Conservation (phyloP, 441 rosid species). For the Pelargonium fulgidum region DNA sequence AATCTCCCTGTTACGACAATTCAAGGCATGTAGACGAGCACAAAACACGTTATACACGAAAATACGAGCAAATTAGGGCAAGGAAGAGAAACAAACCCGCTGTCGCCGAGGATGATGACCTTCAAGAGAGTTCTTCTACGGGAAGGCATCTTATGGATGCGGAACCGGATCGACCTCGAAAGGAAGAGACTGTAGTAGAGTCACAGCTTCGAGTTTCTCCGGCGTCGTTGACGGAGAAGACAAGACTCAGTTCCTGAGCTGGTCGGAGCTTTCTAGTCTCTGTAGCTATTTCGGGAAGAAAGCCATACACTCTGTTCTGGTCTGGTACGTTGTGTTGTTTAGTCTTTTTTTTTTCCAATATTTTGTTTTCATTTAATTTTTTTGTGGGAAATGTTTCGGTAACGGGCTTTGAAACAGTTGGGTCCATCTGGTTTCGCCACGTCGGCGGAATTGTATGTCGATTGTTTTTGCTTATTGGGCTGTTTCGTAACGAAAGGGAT, state of each 20-base stretch:
- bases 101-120: constrained; percentile 86
- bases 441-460: not conserved
- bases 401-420: not conserved
- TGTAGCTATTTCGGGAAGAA: not conserved
- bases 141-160: constrained; percentile 42
- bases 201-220: not conserved
- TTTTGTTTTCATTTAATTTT: not conserved
- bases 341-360: too few species aligned
- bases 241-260: not conserved
- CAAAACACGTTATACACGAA: not conserved
- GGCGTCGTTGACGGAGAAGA: constrained; percentile 6
- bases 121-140: constrained; percentile 69
- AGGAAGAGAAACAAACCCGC: constrained; percentile 40
- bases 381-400: not conserved
- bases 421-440: not conserved
- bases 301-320: not conserved
- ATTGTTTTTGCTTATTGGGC: not conserved
- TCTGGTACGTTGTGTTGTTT: constrained; percentile 1
- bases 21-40: not conserved
- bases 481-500: not conserved
- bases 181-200: not conserved
- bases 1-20: not conserved
- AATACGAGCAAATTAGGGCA: not conserved
- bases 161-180: not conserved
- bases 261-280: constrained; percentile 8